Evolutionary conservation across 805 yeast genomes (phyloP).

Genomic region (Kurtzmaniella cleridarum): DNA sequence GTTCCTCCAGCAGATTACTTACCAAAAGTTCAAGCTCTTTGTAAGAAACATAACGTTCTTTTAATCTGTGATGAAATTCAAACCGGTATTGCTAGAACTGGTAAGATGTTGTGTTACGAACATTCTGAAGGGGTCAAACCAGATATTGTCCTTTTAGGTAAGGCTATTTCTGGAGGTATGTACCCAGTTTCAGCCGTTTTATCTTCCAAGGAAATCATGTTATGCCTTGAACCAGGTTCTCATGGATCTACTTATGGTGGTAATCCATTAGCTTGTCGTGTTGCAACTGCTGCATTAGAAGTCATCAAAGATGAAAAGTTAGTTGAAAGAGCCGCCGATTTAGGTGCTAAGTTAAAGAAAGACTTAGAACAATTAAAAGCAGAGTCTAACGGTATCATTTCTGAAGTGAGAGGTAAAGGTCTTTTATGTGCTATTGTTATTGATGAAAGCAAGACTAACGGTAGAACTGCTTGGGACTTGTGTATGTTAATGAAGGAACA

Average conservation of each 20-base stretch:
- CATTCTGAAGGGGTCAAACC: constrained; percentile 78
- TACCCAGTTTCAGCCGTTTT: constrained; percentile 88
- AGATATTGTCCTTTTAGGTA: constrained; percentile 84
- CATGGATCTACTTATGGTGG: constrained; percentile 99
- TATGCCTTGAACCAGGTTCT: constrained; percentile 86
- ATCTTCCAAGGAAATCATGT: constrained; percentile 86
- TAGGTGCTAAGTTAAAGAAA: constrained; percentile 65
- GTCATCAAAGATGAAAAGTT: constrained; percentile 85
- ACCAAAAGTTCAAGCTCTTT: constrained; percentile 62
- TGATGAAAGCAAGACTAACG: constrained; percentile 76
- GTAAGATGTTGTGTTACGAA: constrained; percentile 87
- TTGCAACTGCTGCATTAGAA: constrained; percentile 87
- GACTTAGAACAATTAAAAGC: constrained; percentile 51
- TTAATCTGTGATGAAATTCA: constrained; percentile 96
- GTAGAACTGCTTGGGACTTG: constrained; percentile 93
- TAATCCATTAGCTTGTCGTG: constrained; percentile 89
- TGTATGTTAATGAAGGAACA: constrained; percentile 82
- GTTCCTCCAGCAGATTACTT: constrained; percentile 87
- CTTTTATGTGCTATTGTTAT: constrained; percentile 86
- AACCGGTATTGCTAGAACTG: constrained; percentile 97
- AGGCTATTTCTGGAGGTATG: constrained; percentile 94
- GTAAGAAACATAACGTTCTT: constrained; percentile 79
- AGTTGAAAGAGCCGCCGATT: constrained; percentile 65
- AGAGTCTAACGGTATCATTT: constrained; percentile 47
- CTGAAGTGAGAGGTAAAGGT: constrained; percentile 78